Percentiles rank a stretch among this genome's conserved stretches.
These are phyloP conservation scores for Purshia tridentata DNA, from an alignment of 306 rosid species.

Conservation along the genomic window DNA sequence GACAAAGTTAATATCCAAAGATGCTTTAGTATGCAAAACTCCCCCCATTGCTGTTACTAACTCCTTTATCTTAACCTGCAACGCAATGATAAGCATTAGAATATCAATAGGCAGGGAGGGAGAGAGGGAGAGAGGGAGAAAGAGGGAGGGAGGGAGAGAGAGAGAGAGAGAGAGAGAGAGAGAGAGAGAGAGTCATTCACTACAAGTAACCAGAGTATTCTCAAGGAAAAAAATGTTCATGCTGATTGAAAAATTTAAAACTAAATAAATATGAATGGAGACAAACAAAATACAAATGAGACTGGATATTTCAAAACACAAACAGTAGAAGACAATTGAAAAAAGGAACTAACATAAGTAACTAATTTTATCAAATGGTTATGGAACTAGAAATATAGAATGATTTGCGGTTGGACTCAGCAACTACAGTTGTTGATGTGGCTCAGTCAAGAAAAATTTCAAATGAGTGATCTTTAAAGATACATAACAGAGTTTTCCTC, in stretches of 20 bases:
- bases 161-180: not conserved
- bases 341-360: not conserved
- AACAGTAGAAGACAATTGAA: slow-evolving; percentile 5
- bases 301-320: not conserved
- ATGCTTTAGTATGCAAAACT: slow-evolving; percentile 57
- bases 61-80: slow-evolving; percentile 69
- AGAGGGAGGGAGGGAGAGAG: not conserved
- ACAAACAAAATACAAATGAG: not conserved
- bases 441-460: not conserved
- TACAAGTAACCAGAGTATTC: not conserved
- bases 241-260: not conserved
- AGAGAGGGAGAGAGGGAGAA: not conserved
- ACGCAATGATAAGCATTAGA: not conserved
- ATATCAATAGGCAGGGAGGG: not conserved
- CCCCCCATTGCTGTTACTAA: slow-evolving; percentile 92
- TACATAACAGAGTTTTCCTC: not conserved
- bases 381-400: not conserved
- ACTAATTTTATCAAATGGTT: not conserved
- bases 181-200: not conserved
- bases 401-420: not conserved
- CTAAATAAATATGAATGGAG: not conserved
- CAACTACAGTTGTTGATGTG: not conserved
- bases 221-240: not conserved
- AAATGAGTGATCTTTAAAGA: not conserved
- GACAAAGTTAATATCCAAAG: slow-evolving; percentile 73